Base-by-base conservation (phyloP, 1,284 basidiomycete species). In the Ustilago trichophora region DNA sequence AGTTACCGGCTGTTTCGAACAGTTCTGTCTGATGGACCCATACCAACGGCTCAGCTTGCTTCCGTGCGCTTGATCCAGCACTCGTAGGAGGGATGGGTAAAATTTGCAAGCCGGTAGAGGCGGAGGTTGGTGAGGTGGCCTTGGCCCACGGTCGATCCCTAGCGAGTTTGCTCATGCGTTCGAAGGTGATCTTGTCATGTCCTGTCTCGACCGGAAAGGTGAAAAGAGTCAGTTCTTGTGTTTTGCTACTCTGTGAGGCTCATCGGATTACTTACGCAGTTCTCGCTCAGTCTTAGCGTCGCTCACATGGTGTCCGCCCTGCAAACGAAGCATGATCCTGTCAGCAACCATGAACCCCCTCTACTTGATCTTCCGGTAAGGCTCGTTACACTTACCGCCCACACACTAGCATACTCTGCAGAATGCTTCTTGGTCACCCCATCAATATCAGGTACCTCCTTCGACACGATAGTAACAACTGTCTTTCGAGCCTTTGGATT, bases 11-110 rank as follows among this genome's bases (percentile, higher is more conserved):
- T 5, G 27, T 25, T 24, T 67, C 49, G 37, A 64, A 75, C n/a
- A 60, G 51, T 49, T 77, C 75, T 11, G 57, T 64, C 50, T 77
- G 75, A 34, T 73, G 58, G n/a, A 73, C 73, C 73, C 73, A 76
- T 3, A 68, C 56, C 12, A 75, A 55, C 7, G 72, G 68, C 21
- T 60, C 3, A 3, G 4, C 8, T 19, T 19, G n/a, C 3, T n/a
- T n/a, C n/a, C n/a, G n/a, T n/a, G n/a, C 1, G 12, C 16, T 4
- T 16, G 15, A 21, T 18, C n/a, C n/a, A n/a, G n/a, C n/a, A n/a
- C 15, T 29, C 11, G n/a, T n/a, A 3, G 27, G 4, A 11, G 24
- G 19, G 4, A 46, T 11, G 4, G 52, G 47, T 9, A 37, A 10
- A 5, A 52, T n/a, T n/a, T n/a, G n/a, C n/a, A n/a, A n/a, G n/a